Percentiles rank a stretch among this genome's conserved stretches.
phyloP scores from a whole-genome alignment of 352 stramenopile species.

The Blastocystis sp. region DNA sequence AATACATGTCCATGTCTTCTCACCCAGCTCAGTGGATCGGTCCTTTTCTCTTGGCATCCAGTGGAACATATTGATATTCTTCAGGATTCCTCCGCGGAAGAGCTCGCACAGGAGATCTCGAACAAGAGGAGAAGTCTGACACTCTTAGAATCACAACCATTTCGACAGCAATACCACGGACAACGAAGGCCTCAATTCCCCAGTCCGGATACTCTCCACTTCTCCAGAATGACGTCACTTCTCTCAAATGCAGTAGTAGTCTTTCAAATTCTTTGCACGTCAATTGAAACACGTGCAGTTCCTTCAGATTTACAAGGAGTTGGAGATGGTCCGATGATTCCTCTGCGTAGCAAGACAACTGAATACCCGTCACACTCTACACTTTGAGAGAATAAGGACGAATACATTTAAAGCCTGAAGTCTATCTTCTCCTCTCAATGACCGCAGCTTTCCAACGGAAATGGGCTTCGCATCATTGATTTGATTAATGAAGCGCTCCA shows the following conservation, averaged over 20 bases:
- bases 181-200: conserved; percentile 41
- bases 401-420: conserved; percentile 9
- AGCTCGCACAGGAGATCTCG: conserved; percentile 11
- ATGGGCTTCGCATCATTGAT: conserved; percentile 46
- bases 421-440: conserved; percentile 16
- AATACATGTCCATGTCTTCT: conserved; percentile 33
- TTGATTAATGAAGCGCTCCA: conserved; percentile 61
- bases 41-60: conserved; percentile 45
- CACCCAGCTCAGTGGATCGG: conserved; percentile 24
- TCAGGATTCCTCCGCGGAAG: conserved; percentile 21
- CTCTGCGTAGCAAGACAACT: conserved; percentile 49
- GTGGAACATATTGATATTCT: conserved; percentile 51
- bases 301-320: conserved; percentile 35
- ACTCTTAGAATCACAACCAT: conserved; percentile 1
- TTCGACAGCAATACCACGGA: neutral
- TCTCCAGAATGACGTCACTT: conserved; percentile 53
- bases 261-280: conserved; percentile 10
- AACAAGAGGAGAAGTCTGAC: conserved; percentile 34
- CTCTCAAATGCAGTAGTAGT: conserved; percentile 27
- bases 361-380: conserved; percentile 21
- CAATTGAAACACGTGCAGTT: conserved; percentile 52
- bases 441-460: conserved; percentile 32
- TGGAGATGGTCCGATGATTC: conserved; percentile 15
- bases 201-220: neutral
- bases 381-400: neutral